A percentile compares a stretch with the other conserved stretches of the same genome.
Conservation (phyloP, 495 filamentous ascomycete genomes). For the Penicillium dipodomyicola region DNA sequence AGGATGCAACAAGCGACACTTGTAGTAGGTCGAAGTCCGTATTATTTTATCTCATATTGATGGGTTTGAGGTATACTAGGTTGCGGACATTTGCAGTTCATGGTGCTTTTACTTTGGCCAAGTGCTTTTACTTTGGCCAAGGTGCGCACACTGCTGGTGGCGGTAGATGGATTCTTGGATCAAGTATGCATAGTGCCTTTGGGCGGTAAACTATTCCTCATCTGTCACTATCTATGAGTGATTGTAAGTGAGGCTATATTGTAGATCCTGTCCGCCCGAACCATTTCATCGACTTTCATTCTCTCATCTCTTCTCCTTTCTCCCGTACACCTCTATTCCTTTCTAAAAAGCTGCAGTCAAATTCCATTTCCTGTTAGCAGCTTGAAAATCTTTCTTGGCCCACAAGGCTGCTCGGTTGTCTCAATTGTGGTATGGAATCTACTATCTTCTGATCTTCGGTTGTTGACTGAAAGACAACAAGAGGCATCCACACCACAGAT, state of each 20-base stretch:
- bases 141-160: not conserved
- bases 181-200: not conserved
- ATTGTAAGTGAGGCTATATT: not conserved
- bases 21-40: too few relatives aligned
- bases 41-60: too few relatives aligned
- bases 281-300: not conserved
- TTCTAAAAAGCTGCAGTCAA: not conserved
- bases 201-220: not conserved
- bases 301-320: not conserved
- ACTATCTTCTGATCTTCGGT: not conserved
- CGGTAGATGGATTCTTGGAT: not conserved
- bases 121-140: not conserved
- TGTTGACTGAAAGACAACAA: not conserved
- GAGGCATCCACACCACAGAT: not conserved
- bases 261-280: not conserved
- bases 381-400: not conserved
- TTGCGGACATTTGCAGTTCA: not conserved
- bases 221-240: not conserved
- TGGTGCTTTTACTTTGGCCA: not conserved
- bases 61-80: too few relatives aligned
- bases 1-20: too few relatives aligned
- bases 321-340: not conserved
- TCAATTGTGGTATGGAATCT: not conserved
- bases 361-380: not conserved
- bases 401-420: not conserved